phyloP scores from a whole-genome alignment of 2,329 filamentous ascomycete species.

The Triangularia verruculosa region DNA sequence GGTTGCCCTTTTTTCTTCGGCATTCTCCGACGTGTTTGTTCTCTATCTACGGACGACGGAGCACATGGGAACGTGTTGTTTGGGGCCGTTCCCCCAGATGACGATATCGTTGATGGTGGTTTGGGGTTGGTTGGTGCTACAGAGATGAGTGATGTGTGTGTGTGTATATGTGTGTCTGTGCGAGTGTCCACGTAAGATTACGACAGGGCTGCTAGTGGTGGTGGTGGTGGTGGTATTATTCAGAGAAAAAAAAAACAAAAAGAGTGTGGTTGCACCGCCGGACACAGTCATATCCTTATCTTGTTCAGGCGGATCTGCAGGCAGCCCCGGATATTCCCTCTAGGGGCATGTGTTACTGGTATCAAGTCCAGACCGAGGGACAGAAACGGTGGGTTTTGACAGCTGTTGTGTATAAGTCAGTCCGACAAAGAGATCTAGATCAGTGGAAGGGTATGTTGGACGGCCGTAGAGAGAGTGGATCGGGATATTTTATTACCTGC shows the following conservation, averaged over 20 bases:
- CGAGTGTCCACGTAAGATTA: neutral
- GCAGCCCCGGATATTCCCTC: neutral
- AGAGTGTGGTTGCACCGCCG: neutral
- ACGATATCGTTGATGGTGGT: no score
- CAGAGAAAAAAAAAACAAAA: neutral
- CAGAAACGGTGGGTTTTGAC: slow-evolving; percentile 1
- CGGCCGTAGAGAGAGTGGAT: neutral
- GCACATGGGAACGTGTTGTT: no score
- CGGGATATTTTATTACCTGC: neutral
- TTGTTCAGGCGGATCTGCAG: neutral
- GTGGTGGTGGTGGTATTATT: neutral
- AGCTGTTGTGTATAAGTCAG: slow-evolving; percentile 8
- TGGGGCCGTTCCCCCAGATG: no score
- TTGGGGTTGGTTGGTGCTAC: no score
- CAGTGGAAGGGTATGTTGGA: neutral
- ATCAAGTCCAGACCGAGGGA: slow-evolving; percentile 1
- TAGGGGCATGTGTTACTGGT: neutral
- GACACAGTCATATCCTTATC: neutral
- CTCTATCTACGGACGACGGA: neutral
- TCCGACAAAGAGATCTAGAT: neutral
- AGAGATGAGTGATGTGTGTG: neutral
- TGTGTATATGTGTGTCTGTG: neutral
- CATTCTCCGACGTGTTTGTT: neutral
- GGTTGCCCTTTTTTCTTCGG: neutral
- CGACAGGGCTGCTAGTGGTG: neutral